Percentiles rank a stretch among this genome's conserved stretches.
phyloP scores from a whole-genome alignment of 2,329 filamentous ascomycete species.

The Mariannaea elegans region DNA sequence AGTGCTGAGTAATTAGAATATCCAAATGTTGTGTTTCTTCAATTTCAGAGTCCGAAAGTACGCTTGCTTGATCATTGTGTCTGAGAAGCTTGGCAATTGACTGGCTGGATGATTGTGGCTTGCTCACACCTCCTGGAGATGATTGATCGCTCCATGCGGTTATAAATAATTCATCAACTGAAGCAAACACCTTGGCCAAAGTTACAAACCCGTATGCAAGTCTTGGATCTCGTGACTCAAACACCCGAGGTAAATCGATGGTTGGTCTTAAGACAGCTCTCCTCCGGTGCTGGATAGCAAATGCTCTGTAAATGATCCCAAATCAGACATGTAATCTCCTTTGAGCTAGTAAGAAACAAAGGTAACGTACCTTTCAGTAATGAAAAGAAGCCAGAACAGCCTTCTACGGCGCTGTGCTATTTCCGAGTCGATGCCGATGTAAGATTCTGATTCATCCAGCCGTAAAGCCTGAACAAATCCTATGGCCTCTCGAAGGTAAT shows the following conservation, averaged over 20 bases:
- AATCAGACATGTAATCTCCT: no score
- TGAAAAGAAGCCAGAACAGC: constrained; percentile 35
- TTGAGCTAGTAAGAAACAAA: no score
- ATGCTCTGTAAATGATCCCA: constrained; percentile 20
- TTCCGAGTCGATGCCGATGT: constrained; percentile 15
- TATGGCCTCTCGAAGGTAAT: constrained; percentile 35
- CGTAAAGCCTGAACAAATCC: constrained; percentile 29
- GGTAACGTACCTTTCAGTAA: constrained; percentile 36
- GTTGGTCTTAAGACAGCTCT: constrained; percentile 24
- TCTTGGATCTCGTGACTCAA: constrained; percentile 29
- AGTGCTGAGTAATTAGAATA: constrained; percentile 30
- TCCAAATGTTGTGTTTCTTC: constrained; percentile 34
- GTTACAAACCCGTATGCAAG: constrained; percentile 33
- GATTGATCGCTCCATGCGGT: constrained; percentile 7
- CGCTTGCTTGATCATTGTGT: not conserved
- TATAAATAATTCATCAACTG: constrained; percentile 25
- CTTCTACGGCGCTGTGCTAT: constrained; percentile 25
- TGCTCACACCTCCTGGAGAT: not conserved
- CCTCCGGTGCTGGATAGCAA: constrained; percentile 31
- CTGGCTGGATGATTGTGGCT: not conserved
- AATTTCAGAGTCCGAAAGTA: constrained; percentile 16
- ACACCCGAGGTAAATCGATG: constrained; percentile 30
- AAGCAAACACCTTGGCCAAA: constrained; percentile 27
- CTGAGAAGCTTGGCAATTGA: not conserved
- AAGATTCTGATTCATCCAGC: constrained; percentile 26